These are phyloP conservation scores for Mortierella sp. DNA, from an alignment of 371 early-diverging fungal genomes.

Conservation along the genomic window DNA sequence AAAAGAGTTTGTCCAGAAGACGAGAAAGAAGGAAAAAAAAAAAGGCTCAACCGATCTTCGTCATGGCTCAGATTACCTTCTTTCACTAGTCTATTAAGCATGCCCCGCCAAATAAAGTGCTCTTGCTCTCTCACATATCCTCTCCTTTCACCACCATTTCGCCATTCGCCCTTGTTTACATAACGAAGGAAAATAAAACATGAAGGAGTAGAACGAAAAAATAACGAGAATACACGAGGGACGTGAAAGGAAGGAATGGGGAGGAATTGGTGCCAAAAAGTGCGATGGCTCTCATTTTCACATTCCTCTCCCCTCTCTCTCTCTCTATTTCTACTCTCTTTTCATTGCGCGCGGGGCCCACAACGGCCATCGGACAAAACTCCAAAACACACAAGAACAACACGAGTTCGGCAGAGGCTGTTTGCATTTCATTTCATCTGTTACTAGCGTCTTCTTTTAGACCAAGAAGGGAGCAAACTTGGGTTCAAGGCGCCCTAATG, in stretches of 20 bases:
- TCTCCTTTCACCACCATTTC: not conserved
- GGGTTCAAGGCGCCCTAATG: not conserved
- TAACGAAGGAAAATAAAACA: not conserved
- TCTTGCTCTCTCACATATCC: not conserved
- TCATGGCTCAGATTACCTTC: constrained; percentile 9
- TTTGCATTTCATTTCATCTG: not conserved
- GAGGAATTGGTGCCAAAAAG: not conserved
- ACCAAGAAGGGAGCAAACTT: not conserved
- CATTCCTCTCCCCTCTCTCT: too few species aligned
- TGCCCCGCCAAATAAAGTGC: not conserved
- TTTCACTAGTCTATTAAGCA: constrained; percentile 6
- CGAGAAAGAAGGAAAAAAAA: not conserved
- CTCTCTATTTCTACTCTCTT: too few species aligned
- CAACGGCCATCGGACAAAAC: constrained; percentile 7
- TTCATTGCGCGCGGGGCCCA: not conserved
- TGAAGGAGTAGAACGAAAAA: not conserved
- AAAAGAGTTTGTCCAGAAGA: constrained; percentile 4
- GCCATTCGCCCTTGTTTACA: not conserved
- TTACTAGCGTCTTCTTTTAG: not conserved
- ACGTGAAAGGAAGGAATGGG: not conserved
- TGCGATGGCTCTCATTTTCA: too few species aligned
- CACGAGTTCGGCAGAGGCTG: not conserved
- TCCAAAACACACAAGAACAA: not conserved
- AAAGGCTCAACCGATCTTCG: constrained; percentile 8
- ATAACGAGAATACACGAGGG: not conserved